These are phyloP conservation scores for Backusella australiensis DNA, from an alignment of 192 early-diverging fungal genomes.

Conservation along the genomic window DNA sequence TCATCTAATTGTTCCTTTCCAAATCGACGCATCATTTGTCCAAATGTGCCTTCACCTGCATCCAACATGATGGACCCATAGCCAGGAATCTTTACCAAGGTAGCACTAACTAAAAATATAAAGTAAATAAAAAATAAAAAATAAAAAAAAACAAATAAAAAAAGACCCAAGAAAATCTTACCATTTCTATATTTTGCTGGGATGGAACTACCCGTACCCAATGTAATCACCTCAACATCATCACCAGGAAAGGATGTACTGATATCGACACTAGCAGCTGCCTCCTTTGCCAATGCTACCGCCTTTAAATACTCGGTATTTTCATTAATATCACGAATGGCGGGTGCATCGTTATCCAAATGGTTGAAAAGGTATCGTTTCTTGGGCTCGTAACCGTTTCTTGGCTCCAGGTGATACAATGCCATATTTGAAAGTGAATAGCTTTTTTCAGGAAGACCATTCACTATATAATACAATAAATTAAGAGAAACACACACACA, in stretches of 20 bases:
- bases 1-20: conserved; percentile 55
- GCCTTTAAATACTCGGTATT: conserved; percentile 39
- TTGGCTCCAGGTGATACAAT: conserved; percentile 63
- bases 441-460: conserved; percentile 9
- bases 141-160: background rate
- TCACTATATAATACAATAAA: background rate
- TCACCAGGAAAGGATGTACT: conserved; percentile 34
- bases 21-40: conserved; percentile 77
- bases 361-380: conserved; percentile 31
- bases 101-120: conserved; percentile 68
- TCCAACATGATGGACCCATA: conserved; percentile 78
- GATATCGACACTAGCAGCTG: conserved; percentile 25
- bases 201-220: conserved; percentile 90
- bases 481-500: background rate
- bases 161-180: conserved; percentile 22
- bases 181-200: conserved; percentile 92
- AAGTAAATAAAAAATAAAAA: background rate
- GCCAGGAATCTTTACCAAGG: conserved; percentile 62
- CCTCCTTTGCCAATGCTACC: conserved; percentile 26
- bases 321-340: conserved; percentile 14
- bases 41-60: conserved; percentile 86
- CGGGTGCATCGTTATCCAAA: background rate
- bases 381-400: conserved; percentile 46
- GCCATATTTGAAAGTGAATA: conserved; percentile 39
- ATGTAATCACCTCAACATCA: conserved; percentile 56